Evolutionary conservation across 768 basidiomycete species (phyloP).

Genomic region (Hortiboletus flavorubellus): DNA sequence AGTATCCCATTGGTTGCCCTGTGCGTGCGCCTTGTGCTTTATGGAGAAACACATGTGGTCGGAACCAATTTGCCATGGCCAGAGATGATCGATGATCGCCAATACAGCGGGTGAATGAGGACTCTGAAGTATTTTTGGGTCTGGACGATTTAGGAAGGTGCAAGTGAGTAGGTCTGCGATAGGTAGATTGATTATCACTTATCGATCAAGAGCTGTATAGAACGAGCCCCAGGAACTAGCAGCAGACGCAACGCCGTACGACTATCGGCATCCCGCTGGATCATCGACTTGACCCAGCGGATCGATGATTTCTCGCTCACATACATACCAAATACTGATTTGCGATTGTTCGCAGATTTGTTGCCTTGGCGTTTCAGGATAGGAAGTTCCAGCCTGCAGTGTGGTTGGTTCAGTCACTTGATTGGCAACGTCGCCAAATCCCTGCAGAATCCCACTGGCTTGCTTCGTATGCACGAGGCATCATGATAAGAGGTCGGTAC

Average conservation of each 20-base stretch:
- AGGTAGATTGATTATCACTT: not conserved
- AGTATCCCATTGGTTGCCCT: not conserved
- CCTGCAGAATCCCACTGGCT: too few species aligned
- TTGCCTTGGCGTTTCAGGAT: constrained; percentile 16
- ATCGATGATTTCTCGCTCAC: not conserved
- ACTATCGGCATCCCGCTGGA: not conserved
- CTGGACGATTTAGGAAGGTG: not conserved
- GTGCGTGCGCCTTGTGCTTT: not conserved
- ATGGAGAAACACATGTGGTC: not conserved
- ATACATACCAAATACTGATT: not conserved
- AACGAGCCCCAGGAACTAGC: not conserved
- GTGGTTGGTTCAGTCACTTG: not conserved
- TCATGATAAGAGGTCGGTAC: not conserved
- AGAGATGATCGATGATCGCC: not conserved
- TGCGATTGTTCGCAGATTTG: not conserved
- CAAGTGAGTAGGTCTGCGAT: not conserved
- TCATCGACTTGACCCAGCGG: not conserved
- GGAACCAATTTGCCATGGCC: too few species aligned
- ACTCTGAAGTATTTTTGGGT: not conserved
- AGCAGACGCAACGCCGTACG: not conserved
- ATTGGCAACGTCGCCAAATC: not conserved
- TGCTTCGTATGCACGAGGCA: not conserved
- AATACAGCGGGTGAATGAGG: constrained; percentile 2
- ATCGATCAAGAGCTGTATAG: not conserved
- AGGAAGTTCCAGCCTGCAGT: not conserved